Percentiles rank a stretch among this genome's conserved stretches.
These are phyloP conservation scores for Zygosaccharomyces kombuchaensis DNA, from an alignment of 805 yeast genomes.

Conservation along the genomic window DNA sequence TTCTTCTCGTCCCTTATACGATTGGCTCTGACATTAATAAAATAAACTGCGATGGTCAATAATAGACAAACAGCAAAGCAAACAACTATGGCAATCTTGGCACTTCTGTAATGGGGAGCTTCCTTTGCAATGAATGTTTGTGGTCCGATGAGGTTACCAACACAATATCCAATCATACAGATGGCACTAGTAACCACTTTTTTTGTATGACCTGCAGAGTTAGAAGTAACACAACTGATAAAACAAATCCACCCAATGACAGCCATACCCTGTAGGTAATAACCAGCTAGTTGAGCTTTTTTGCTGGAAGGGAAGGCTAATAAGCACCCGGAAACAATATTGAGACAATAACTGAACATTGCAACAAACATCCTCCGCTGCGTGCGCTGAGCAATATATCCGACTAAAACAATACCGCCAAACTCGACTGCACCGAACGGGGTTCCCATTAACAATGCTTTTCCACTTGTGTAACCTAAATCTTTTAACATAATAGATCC, in stretches of 20 bases:
- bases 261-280: constrained; percentile 47
- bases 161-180: constrained; percentile 52
- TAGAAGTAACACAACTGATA: constrained; percentile 56
- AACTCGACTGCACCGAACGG: constrained; percentile 50
- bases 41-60: constrained; percentile 30
- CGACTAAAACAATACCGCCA: constrained; percentile 26
- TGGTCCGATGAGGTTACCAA: constrained; percentile 58
- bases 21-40: constrained; percentile 46
- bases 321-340: constrained; percentile 42
- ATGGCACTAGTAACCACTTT: constrained; percentile 47
- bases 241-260: constrained; percentile 51
- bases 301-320: constrained; percentile 36
- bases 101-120: constrained; percentile 51
- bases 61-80: constrained; percentile 39
- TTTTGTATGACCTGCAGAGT: constrained; percentile 58
- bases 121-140: constrained; percentile 50
- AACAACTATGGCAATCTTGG: constrained; percentile 51
- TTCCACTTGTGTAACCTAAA: constrained; percentile 43
- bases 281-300: constrained; percentile 44
- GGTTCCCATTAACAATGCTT: constrained; percentile 48
- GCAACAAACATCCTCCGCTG: constrained; percentile 36
- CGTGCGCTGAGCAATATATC: constrained; percentile 39
- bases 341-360: constrained; percentile 44
- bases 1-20: constrained; percentile 39
- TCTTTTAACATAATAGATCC: constrained; percentile 45